Percentiles rank a stretch among this genome's conserved stretches.
Conservation (phyloP, 441 rosid genomes). For the Pelargonium cotyledonis region DNA sequence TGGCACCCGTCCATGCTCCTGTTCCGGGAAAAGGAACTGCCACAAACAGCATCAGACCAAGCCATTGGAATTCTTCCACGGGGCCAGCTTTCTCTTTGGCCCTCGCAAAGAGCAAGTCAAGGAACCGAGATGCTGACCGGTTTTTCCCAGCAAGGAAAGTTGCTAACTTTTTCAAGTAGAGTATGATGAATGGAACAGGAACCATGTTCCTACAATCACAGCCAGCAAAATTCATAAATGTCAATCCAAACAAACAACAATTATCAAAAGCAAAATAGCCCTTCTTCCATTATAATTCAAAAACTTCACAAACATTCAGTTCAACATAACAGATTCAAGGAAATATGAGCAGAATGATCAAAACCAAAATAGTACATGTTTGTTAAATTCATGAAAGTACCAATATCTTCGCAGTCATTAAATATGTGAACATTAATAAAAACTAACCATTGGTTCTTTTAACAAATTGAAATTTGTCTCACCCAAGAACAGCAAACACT, state of each 20-base stretch:
- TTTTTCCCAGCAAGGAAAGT: conserved; percentile 65
- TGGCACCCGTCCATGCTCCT: conserved; percentile 95
- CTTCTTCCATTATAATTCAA: background rate
- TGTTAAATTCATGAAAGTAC: background rate
- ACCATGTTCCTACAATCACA: conserved; percentile 69
- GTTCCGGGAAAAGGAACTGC: conserved; percentile 96
- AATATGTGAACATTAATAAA: background rate
- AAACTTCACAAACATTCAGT: background rate
- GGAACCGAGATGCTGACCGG: conserved; percentile 45
- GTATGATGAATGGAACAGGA: conserved; percentile 89
- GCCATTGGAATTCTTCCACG: conserved; percentile 85
- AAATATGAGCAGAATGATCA: background rate
- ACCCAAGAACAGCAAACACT: conserved; percentile 63
- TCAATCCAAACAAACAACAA: background rate
- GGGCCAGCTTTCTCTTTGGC: conserved; percentile 81
- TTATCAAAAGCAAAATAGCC: background rate
- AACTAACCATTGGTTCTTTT: background rate
- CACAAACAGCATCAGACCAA: conserved; percentile 89
- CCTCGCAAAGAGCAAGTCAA: conserved; percentile 52
- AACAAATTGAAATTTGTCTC: conserved; percentile 21
- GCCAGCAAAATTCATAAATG: conserved; percentile 10
- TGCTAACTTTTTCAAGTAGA: conserved; percentile 62
- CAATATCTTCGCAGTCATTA: background rate
- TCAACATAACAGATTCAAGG: background rate
- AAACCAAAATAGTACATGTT: background rate